Evolutionary conservation across 2,329 filamentous ascomycete species (phyloP).

Genomic region (Beauveria caledonica): DNA sequence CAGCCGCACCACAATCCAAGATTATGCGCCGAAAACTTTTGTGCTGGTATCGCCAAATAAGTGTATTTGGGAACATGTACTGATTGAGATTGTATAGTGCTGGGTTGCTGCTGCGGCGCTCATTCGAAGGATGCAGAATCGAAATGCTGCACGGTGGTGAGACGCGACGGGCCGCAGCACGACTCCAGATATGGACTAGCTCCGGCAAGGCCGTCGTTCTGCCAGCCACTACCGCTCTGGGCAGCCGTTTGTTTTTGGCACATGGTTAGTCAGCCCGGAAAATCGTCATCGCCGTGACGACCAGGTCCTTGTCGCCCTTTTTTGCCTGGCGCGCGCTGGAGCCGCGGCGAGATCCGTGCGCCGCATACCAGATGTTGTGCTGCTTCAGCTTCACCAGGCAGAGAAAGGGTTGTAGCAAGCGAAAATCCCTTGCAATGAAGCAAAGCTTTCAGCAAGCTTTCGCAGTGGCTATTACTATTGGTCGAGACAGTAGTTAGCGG

Average conservation of each 20-base stretch:
- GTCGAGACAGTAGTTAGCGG: background rate
- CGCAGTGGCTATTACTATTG: background rate
- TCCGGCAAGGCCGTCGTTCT: background rate
- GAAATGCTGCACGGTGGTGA: constrained; percentile 2
- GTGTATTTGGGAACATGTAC: background rate
- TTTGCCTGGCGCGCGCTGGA: background rate
- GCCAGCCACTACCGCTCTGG: background rate
- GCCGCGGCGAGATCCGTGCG: constrained; percentile 5
- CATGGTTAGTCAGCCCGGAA: constrained; percentile 12
- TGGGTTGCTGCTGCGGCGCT: background rate
- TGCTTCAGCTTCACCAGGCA: background rate
- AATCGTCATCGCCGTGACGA: constrained; percentile 29
- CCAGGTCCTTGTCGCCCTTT: constrained; percentile 11
- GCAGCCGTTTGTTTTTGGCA: background rate
- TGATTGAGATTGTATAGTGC: background rate
- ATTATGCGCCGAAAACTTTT: background rate
- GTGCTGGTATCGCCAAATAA: background rate
- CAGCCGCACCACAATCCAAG: background rate
- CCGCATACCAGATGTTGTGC: constrained; percentile 2
- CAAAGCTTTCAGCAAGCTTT: background rate
- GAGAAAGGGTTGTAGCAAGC: background rate
- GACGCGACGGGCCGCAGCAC: constrained; percentile 4
- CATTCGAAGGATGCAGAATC: background rate
- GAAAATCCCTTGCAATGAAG: background rate
- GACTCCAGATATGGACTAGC: background rate